Conservation (phyloP, 306 rosid species). For the Trifolium subterraneum region DNA sequence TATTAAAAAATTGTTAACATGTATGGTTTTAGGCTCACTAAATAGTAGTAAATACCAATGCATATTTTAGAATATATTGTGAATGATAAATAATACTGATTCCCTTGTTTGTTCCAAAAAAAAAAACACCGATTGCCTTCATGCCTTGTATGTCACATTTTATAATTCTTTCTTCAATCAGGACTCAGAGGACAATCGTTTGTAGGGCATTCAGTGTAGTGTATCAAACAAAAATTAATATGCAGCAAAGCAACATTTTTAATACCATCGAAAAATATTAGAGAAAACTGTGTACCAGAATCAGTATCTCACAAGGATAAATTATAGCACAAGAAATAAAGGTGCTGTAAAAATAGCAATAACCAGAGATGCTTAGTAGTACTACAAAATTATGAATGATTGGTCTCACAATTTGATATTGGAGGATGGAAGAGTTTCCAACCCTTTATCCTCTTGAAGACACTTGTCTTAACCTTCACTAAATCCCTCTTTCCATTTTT, state of each 20-base stretch:
- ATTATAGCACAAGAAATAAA: no score
- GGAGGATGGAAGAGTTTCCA: background rate
- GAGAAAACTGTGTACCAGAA: background rate
- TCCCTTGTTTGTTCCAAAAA: no score
- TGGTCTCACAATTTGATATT: no score
- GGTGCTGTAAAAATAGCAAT: background rate
- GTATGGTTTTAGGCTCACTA: no score
- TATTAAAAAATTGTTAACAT: no score
- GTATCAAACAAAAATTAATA: no score
- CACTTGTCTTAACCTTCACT: background rate
- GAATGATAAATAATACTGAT: no score
- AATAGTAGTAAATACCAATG: no score
- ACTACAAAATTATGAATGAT: background rate
- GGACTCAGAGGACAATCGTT: no score
- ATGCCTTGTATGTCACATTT: conserved; percentile 12
- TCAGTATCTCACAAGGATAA: background rate
- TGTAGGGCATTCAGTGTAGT: no score
- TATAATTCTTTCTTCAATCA: conserved; percentile 7
- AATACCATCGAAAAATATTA: background rate
- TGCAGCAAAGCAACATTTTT: background rate
- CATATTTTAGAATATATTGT: no score
- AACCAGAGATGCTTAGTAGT: background rate
- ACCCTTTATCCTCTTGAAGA: background rate
- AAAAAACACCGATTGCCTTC: no score
- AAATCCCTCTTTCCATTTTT: background rate